Percentiles rank a stretch among this genome's conserved stretches.
Evolutionary conservation across 1,284 basidiomycete species (phyloP).

Genomic region (Papiliotrema fonsecae): DNA sequence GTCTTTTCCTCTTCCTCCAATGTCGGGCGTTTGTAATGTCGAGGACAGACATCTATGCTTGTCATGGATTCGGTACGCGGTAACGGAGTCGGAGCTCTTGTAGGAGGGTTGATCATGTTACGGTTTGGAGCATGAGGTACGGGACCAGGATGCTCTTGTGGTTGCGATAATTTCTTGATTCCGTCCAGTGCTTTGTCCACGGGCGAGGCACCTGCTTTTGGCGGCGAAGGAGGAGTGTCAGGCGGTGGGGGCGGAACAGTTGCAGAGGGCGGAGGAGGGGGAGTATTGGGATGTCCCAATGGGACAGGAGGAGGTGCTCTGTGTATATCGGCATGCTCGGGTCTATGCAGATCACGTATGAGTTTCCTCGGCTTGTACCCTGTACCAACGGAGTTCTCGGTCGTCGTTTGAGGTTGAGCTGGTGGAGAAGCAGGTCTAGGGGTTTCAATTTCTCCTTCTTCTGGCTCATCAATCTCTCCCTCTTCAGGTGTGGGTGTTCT

Average conservation of each 20-base stretch:
- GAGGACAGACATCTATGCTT: slow-evolving; percentile 6
- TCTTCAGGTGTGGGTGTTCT: background rate
- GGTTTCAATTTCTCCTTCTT: background rate
- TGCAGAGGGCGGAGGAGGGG: slow-evolving; percentile 1
- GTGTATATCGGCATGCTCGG: background rate
- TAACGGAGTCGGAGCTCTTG: slow-evolving; percentile 15
- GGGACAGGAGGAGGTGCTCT: background rate
- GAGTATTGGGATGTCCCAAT: background rate
- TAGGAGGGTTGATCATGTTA: slow-evolving; percentile 28
- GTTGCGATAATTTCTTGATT: background rate
- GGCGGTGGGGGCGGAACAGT: background rate
- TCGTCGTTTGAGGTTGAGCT: too few species aligned
- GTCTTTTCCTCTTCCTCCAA: slow-evolving; percentile 61
- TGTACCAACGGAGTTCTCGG: too few species aligned
- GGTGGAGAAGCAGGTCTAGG: too few species aligned
- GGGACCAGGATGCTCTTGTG: background rate
- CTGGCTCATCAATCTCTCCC: background rate
- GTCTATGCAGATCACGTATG: too few species aligned
- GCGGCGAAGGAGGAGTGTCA: background rate
- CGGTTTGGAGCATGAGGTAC: slow-evolving; percentile 41
- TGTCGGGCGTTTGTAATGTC: slow-evolving; percentile 50
- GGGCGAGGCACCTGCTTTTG: background rate
- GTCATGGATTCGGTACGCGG: slow-evolving; percentile 6
- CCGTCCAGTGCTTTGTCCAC: background rate
- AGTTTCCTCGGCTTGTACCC: too few species aligned